Evolutionary conservation across 2,329 filamentous ascomycete species (phyloP), one percentile per base, ranked within the genome.

Genomic region (Exophiala calicioides): DNA sequence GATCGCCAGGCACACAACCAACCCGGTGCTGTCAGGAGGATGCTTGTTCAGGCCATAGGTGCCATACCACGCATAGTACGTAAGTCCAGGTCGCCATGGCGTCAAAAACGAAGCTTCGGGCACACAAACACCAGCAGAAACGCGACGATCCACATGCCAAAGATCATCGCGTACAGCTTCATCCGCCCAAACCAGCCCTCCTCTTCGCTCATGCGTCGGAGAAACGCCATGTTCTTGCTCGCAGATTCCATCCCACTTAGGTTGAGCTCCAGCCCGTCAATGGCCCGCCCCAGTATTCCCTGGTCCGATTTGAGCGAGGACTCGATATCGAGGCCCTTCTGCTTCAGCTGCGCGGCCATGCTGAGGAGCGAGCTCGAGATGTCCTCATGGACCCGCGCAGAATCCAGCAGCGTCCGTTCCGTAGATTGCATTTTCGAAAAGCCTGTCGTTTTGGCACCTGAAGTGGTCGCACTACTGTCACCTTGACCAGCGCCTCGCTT

Each of bases 151-250:
- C 89, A 91, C 53, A 96, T 67, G 21, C 81, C 88, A 60, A 84
- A 86, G 37, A 96, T 90, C 77, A 88, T 86, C 29, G 76, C 85
- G 72, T 93, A 95, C 51, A 96, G 74, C 69, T 91, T 75, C 73
- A 95, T 80, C 41, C 90, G 73, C 4, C 86, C 90, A 81, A 80
- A 89, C 86, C 86, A 94, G 0, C 90, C 90, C 64, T 85, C 84
- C 3, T 90, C 90, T 71, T 96, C 91, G 12, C 85, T 89, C 82
- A 95, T 89, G 41, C 78, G 78, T 58, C 81, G 75, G 63, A 97
- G 67, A 60, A 80, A 77, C 1, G 87, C 85, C 88, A 97, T 94
- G 53, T 82, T 75, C 54, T 81, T 79, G 42, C 82, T 81, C 3
- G 90, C 89, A 1, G 81, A 79, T 50, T 90, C 84, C 78, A 97